Conservation (phyloP, 2,329 filamentous ascomycete genomes). For the Trichoderma sp. region DNA sequence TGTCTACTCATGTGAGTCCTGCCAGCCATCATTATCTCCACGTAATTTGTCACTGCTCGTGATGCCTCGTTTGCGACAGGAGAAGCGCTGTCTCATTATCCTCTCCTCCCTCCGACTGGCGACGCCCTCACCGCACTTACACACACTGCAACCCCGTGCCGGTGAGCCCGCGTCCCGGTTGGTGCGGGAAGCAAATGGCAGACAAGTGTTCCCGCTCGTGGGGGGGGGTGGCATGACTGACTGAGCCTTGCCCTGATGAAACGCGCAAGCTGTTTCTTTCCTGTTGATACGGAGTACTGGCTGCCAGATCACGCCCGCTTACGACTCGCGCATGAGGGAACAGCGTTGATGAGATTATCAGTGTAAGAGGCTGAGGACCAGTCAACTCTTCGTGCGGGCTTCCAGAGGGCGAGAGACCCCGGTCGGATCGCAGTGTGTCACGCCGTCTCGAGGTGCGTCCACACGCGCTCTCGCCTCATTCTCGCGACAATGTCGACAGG, state of each 20-base stretch:
- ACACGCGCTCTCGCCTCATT: slow-evolving; percentile 17
- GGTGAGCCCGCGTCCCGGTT: slow-evolving; percentile 10
- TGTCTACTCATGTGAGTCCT: not conserved
- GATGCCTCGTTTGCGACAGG: not conserved
- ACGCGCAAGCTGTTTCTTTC: slow-evolving; percentile 1
- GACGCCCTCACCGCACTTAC: slow-evolving; percentile 12
- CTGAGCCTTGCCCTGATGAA: not conserved
- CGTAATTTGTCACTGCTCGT: no score
- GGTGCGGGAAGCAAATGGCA: slow-evolving; percentile 1
- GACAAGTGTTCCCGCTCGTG: not conserved
- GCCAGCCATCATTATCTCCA: not conserved
- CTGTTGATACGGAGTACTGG: not conserved
- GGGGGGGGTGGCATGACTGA: slow-evolving; percentile 9
- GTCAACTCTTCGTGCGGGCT: not conserved
- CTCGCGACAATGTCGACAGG: slow-evolving; percentile 23
- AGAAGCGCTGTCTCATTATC: not conserved
- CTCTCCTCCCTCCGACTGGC: not conserved
- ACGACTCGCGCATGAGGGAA: slow-evolving; percentile 1
- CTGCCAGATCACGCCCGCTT: not conserved
- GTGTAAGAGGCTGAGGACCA: not conserved
- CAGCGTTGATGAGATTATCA: not conserved
- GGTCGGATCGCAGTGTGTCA: not conserved
- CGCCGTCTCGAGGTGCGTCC: not conserved
- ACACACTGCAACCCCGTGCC: not conserved
- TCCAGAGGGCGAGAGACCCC: slow-evolving; percentile 1